Base-by-base conservation (phyloP, 805 yeast species). In the Wickerhamiella occidentalis region DNA sequence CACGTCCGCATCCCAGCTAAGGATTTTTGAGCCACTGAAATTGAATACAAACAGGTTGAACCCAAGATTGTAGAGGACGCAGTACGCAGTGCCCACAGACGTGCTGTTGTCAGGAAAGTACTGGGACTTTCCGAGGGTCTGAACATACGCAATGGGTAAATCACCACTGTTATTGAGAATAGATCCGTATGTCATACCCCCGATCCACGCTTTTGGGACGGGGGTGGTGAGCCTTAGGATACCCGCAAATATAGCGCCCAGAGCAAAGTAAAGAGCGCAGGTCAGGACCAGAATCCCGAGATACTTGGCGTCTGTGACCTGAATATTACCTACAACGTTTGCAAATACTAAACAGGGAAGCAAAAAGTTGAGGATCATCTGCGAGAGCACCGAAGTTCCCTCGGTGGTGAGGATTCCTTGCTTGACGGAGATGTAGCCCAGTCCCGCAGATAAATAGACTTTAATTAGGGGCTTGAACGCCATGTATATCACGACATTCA, bases 401-500 rank as follows among this genome's bases (percentile, higher is more conserved):
- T 55, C 57, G 2, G 58, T 56, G 0, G 81, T 69, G 2, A 84
- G 66, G 22, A 82, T 73, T 57, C 82, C 79, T 55, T 66, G 71
- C 52, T 70, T 75, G 2, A 90, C 84, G 6, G 86, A 65, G 37
- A 70, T 61, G 55, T 70, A 82, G 9, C 95, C 95, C 12, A 78
- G 64, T 3, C 72, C 78, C 4, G 83, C 74, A 60, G 83, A 80
- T 55, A 82, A 66, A 58, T 85, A 82, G 55, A 85, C 82, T 64
- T 86, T 86, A 65, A 85, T 72, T 51, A 85, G 80, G n/a, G 95
- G 95, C 68, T 85, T 85, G 50, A 82, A 80, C 0, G 94, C 77
- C 21, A 85, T 74, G 66, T 82, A 85, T 5, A 86, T 80, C 33
- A 85, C 77, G 36, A 72, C 71, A 15, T 92, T 90, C 28, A 80